These are phyloP conservation scores for Ustilago vetiveriae DNA, from an alignment of 1,284 basidiomycete genomes.

Conservation along the genomic window DNA sequence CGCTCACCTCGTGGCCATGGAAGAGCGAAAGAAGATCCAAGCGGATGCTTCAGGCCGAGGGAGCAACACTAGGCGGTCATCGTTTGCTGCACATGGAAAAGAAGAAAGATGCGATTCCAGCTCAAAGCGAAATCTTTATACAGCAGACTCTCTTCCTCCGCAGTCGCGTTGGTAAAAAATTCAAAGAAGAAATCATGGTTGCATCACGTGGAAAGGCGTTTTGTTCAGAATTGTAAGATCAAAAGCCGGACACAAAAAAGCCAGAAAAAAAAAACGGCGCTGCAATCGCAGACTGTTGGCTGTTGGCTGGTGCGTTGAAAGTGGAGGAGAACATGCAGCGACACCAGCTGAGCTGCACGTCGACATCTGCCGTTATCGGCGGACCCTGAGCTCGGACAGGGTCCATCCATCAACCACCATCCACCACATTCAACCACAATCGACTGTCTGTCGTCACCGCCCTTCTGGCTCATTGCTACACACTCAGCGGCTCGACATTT, in stretches of 20 bases:
- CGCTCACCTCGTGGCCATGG: constrained; percentile 53
- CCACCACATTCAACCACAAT: background rate
- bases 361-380: too few species aligned
- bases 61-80: constrained; percentile 53
- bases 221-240: constrained; percentile 13
- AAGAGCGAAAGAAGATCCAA: constrained; percentile 21
- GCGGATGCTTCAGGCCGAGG: constrained; percentile 36
- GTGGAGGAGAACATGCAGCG: too few species aligned
- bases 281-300: too few species aligned
- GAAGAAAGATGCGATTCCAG: constrained; percentile 29
- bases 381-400: too few species aligned
- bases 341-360: too few species aligned
- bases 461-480: too few species aligned
- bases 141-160: background rate
- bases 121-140: constrained; percentile 2
- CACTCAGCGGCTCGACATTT: too few species aligned
- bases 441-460: background rate
- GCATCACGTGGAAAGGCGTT: constrained; percentile 19
- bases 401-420: background rate
- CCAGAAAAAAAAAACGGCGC: too few species aligned
- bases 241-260: background rate
- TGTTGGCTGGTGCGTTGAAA: too few species aligned
- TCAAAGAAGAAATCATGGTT: background rate
- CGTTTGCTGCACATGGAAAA: constrained; percentile 53
- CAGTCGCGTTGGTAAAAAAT: constrained; percentile 1